A percentile compares a stretch with the other conserved stretches of the same genome.
Evolutionary conservation across 2,329 filamentous ascomycete species (phyloP).

Genomic region (Claviceps sp.): DNA sequence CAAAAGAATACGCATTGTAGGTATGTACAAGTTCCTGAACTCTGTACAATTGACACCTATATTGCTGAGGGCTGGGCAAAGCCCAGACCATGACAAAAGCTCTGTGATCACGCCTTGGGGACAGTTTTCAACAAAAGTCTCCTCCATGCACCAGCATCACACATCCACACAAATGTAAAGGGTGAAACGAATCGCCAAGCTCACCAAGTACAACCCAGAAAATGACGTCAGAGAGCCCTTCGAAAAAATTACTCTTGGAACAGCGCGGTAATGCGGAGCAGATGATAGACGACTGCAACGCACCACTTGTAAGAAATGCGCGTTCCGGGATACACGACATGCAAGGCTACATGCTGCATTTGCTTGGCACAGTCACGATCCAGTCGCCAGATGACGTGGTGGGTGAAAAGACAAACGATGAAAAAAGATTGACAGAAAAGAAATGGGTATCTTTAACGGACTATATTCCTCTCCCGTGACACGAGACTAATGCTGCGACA

Average conservation of each 20-base stretch:
- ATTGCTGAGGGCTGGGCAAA: no score
- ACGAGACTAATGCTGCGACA: constrained; percentile 36
- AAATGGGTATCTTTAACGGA: background rate
- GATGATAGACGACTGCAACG: constrained; percentile 34
- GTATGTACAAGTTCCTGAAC: no score
- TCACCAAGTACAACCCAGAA: constrained; percentile 22
- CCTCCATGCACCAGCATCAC: no score
- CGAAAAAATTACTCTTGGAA: constrained; percentile 40
- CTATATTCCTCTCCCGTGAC: background rate
- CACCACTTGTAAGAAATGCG: constrained; percentile 37
- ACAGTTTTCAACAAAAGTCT: background rate
- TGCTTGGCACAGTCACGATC: background rate
- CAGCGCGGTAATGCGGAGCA: constrained; percentile 38
- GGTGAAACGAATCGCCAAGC: constrained; percentile 51
- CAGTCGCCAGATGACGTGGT: no score
- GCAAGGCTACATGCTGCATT: constrained; percentile 7
- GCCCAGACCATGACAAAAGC: no score
- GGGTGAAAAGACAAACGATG: background rate
- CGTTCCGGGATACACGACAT: constrained; percentile 11
- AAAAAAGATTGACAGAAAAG: background rate
- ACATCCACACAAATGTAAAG: constrained; percentile 31
- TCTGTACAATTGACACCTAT: no score
- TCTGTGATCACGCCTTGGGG: background rate
- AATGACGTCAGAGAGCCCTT: constrained; percentile 50
- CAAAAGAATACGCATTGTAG: no score